phyloP scores from a whole-genome alignment of 148 eudicot genomes.

The Spergularia bocconei region DNA sequence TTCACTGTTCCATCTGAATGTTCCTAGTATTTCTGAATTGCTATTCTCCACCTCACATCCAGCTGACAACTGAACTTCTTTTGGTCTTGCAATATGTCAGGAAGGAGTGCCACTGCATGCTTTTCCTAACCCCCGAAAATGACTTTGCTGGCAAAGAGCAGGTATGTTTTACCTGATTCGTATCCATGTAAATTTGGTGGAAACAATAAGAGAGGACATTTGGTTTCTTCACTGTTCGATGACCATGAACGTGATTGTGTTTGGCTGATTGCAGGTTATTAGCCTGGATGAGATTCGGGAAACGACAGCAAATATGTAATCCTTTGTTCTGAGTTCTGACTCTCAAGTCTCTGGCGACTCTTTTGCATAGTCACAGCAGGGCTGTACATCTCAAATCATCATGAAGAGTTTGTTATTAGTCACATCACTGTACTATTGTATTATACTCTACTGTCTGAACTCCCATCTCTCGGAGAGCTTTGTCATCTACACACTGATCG shows the following conservation, averaged over 20 bases:
- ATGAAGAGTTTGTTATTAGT: background rate
- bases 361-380: conserved; percentile 12
- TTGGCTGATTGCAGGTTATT: conserved; percentile 46
- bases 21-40: no score
- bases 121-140: conserved; percentile 90
- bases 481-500: conserved; percentile 6
- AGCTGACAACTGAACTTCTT: background rate
- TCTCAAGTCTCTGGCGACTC: background rate
- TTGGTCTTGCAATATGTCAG: conserved; percentile 39
- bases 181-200: background rate
- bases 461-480: background rate
- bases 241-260: background rate
- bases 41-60: no score
- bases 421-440: conserved; percentile 17
- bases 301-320: conserved; percentile 59
- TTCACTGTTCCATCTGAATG: no score
- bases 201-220: background rate
- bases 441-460: background rate
- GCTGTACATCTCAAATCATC: conserved; percentile 32
- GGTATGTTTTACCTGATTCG: conserved; percentile 35
- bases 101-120: conserved; percentile 99
- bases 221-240: background rate
- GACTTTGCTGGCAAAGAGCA: conserved; percentile 95
- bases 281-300: conserved; percentile 67
- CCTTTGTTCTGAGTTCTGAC: background rate